Conservation (phyloP, 495 filamentous ascomycete species). For the Penicillium goetzii region DNA sequence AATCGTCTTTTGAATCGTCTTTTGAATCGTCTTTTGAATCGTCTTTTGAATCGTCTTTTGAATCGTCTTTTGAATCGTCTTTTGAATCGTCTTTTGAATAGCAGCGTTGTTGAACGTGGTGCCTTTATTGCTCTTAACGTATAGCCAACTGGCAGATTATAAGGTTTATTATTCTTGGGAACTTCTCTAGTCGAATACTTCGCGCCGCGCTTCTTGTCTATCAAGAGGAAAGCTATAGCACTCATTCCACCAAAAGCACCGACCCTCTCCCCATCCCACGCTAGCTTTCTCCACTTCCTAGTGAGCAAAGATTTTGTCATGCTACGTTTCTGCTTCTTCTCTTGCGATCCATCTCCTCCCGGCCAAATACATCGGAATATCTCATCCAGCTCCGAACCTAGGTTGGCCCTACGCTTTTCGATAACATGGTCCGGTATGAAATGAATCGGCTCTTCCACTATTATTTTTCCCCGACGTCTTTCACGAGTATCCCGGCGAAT, state of each 20-base stretch:
- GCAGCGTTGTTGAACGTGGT: too few species aligned
- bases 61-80: too few species aligned
- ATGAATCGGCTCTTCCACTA: not conserved
- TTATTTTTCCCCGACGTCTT: not conserved
- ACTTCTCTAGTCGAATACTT: too few species aligned
- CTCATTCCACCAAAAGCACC: not conserved
- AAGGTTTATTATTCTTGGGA: too few species aligned
- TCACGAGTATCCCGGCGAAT: constrained; percentile 1
- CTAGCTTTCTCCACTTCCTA: not conserved
- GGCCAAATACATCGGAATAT: not conserved
- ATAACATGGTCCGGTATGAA: not conserved
- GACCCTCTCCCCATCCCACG: not conserved
- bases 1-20: too few species aligned
- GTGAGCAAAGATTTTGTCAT: not conserved
- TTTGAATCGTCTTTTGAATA: too few species aligned
- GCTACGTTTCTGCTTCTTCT: not conserved
- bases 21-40: too few species aligned
- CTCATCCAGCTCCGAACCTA: not conserved
- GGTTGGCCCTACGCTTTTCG: not conserved
- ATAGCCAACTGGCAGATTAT: too few species aligned
- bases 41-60: too few species aligned
- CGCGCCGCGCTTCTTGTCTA: not conserved
- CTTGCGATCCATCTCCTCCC: not conserved
- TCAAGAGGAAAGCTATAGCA: not conserved
- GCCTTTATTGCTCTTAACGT: too few species aligned